Evolutionary conservation across 2,329 filamentous ascomycete genomes (phyloP), one percentile per base, ranked within the genome.

Genomic region (Talaromyces sp.): DNA sequence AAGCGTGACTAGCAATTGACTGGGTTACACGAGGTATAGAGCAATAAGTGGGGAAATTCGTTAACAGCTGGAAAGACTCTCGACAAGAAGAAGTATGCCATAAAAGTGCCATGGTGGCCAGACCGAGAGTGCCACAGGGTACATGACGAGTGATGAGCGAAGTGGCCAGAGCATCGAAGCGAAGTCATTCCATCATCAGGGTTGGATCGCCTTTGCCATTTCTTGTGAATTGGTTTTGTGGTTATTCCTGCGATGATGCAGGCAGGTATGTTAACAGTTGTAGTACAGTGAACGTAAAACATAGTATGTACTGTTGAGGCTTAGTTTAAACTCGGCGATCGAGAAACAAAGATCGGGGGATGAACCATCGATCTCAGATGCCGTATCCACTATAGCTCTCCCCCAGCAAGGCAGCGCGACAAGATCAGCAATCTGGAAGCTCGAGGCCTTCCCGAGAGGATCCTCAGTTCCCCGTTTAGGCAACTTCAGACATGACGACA

Each of bases 141-240:
- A 22, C 24, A 63, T 63, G 61, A 63, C 39, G 61, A 11, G 47
- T 35, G 31, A 31, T 47, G 61, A 63, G 16, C 50, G 27, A 63
- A 56, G 61, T 63, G 61, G 61, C 61, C 22, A 57, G 50, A 24
- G 16, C 22, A 27, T 8, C 13, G 7, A 39, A 49, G 16, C 50
- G 39, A 57, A 19, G 60, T 57, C 60, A 63, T 63, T 14, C 19
- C 35, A n/a, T 16, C 27, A 49, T 63, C 57, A 63, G 50, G 31
- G 22, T 45, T 19, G 14, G 5, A 8, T 59, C n/a, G 54, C 37
- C 31, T 19, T 63, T 59, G 19, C 27, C 22, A 27, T 39, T 14
- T 2, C 11, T 31, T n/a, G 4, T 16, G 16, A 27, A 56, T 22
- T 31, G 27, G 4, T 31, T 31, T 39, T 41, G 37, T 52, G 59